A percentile compares a stretch with the other conserved stretches of the same genome.
Conservation (phyloP, 345 rosid species). For the Microthlaspi erraticum region DNA sequence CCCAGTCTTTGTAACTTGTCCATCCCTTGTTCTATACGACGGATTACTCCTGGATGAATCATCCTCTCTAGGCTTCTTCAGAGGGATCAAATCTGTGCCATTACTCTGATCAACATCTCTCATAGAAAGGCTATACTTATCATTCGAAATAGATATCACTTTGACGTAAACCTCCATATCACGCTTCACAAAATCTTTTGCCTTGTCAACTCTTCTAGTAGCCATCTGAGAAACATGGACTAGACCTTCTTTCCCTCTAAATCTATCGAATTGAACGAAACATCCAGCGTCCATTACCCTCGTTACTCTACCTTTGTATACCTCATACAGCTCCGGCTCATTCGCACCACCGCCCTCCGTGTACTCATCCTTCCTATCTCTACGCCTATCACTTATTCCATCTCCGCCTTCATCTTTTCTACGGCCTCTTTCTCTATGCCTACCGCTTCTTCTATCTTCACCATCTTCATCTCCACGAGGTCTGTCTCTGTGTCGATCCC, state of each 20-base stretch:
- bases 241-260: slow-evolving; percentile 89
- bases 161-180: slow-evolving; percentile 83
- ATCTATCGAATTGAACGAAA: slow-evolving; percentile 76
- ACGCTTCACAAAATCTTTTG: slow-evolving; percentile 68
- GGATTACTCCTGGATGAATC: slow-evolving; percentile 64
- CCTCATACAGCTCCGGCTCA: slow-evolving; percentile 79
- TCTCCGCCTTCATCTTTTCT: slow-evolving; percentile 36
- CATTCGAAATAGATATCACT: slow-evolving; percentile 68
- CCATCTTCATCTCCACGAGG: slow-evolving; percentile 39
- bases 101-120: slow-evolving; percentile 85
- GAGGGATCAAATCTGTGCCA: slow-evolving; percentile 80
- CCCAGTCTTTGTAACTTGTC: slow-evolving; percentile 59
- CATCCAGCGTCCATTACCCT: slow-evolving; percentile 88
- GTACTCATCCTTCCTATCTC: slow-evolving; percentile 38
- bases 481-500: slow-evolving; percentile 46
- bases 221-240: slow-evolving; percentile 92
- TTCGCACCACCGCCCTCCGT: slow-evolving; percentile 27
- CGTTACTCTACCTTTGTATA: slow-evolving; percentile 79
- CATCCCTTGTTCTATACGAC: slow-evolving; percentile 55
- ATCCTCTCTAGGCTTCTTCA: slow-evolving; percentile 61
- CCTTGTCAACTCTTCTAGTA: slow-evolving; percentile 54
- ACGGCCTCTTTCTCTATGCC: slow-evolving; percentile 37
- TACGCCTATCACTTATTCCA: slow-evolving; percentile 39
- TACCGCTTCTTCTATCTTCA: slow-evolving; percentile 15
- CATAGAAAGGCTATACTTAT: slow-evolving; percentile 74